These are phyloP conservation scores for Euphorbia peplus DNA, from an alignment of 345 rosid species.

Conservation along the genomic window DNA sequence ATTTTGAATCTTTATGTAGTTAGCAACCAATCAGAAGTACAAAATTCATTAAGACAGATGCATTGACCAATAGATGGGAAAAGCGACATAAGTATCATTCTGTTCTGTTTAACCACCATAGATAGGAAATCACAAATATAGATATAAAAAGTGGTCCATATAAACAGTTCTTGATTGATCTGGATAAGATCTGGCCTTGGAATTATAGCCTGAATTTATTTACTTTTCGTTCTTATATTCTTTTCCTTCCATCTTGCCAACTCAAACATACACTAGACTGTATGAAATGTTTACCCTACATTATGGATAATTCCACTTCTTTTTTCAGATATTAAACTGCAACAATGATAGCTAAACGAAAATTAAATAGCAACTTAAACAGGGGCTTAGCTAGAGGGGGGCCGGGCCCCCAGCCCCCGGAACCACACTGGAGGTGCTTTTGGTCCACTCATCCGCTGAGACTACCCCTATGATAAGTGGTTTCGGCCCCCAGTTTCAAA, in stretches of 20 bases:
- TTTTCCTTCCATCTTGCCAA: too few species aligned
- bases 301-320: too few species aligned
- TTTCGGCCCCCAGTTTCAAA: too few species aligned
- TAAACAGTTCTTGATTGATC: background rate
- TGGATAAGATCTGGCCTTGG: background rate
- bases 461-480: too few species aligned
- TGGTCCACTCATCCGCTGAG: too few species aligned
- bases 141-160: background rate
- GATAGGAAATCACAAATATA: too few species aligned
- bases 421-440: too few species aligned
- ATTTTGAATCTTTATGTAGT: background rate
- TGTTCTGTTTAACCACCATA: too few species aligned
- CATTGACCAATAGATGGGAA: background rate
- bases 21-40: background rate
- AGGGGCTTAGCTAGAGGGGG: too few species aligned
- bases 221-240: background rate
- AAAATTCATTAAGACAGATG: background rate
- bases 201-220: background rate
- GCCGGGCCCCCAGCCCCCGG: too few species aligned
- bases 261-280: too few species aligned
- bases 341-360: background rate
- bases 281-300: too few species aligned
- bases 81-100: background rate
- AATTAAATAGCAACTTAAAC: background rate
- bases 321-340: background rate